Evolutionary conservation across 177 flowering plant genomes (phyloP).

Genomic region (Vitis hybrid): DNA sequence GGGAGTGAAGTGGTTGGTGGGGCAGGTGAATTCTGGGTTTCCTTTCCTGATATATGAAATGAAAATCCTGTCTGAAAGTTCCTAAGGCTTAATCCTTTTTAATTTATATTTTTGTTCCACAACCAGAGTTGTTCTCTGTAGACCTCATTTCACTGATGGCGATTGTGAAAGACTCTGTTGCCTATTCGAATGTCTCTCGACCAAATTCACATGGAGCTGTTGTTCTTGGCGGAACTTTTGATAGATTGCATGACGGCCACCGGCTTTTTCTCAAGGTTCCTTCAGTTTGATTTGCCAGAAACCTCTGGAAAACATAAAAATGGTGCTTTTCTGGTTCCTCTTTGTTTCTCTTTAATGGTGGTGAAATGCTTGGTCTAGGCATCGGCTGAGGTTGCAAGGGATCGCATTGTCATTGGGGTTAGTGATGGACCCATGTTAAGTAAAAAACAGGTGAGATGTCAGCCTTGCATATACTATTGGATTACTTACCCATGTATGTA

Average conservation of each 20-base stretch:
- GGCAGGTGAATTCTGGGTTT: too few species aligned
- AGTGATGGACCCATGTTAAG: constrained; percentile 80
- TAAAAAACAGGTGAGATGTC: constrained; percentile 56
- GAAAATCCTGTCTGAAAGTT: too few species aligned
- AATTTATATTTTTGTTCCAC: too few species aligned
- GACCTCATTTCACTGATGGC: constrained; percentile 17
- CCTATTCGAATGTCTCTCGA: constrained; percentile 20
- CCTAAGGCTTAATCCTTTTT: too few species aligned
- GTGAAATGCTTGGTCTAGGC: constrained; percentile 31
- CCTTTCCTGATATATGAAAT: too few species aligned
- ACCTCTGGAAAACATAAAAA: too few species aligned
- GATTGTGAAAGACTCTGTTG: constrained; percentile 19
- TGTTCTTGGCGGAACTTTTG: constrained; percentile 74
- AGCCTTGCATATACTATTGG: neutral
- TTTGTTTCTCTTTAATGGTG: neutral
- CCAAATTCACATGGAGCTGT: constrained; percentile 49
- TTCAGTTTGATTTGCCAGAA: too few species aligned
- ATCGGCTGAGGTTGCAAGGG: constrained; percentile 58
- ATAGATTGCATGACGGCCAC: constrained; percentile 69
- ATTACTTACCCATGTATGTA: neutral
- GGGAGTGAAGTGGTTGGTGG: too few species aligned
- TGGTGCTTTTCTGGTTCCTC: neutral
- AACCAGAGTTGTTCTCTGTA: neutral
- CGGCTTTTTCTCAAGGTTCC: constrained; percentile 53
- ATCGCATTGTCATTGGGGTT: constrained; percentile 69